These are phyloP conservation scores for Salmacisia buchloeana DNA, from an alignment of 1,284 basidiomycete genomes.

Conservation along the genomic window DNA sequence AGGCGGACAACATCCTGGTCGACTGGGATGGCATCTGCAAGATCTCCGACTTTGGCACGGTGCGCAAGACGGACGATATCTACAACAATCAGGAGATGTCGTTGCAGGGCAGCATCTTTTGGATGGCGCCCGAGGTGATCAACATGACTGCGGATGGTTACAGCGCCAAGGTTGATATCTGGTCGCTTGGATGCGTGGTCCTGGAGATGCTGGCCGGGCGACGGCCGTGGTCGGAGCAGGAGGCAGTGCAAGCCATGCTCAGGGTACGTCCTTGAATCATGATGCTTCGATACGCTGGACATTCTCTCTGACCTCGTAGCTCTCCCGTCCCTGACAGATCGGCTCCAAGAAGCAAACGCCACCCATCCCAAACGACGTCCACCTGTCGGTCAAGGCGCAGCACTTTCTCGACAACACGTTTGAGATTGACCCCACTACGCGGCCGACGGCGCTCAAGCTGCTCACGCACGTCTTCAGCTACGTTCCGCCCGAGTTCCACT, in stretches of 20 bases:
- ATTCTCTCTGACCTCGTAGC: constrained; percentile 20
- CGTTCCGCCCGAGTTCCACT: constrained; percentile 22
- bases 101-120: constrained; percentile 95
- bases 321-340: constrained; percentile 57
- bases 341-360: constrained; percentile 77
- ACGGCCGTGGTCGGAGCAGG: constrained; percentile 84
- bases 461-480: constrained; percentile 71
- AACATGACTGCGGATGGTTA: constrained; percentile 72
- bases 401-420: constrained; percentile 88
- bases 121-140: constrained; percentile 98
- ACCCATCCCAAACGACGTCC: constrained; percentile 77
- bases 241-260: constrained; percentile 86
- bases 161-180: constrained; percentile 94
- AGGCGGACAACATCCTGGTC: constrained; percentile 96
- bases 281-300: background rate
- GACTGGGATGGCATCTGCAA: constrained; percentile 90
- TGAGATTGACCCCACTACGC: constrained; percentile 76
- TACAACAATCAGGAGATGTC: constrained; percentile 67
- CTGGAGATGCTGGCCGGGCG: constrained; percentile 97
- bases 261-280: constrained; percentile 60
- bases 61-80: constrained; percentile 60
- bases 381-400: constrained; percentile 67
- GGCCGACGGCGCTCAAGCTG: constrained; percentile 77
- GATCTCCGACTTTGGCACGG: constrained; percentile 83
- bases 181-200: constrained; percentile 94